Conservation (phyloP, 2,329 filamentous ascomycete genomes). For the Pezicula carpinea region DNA sequence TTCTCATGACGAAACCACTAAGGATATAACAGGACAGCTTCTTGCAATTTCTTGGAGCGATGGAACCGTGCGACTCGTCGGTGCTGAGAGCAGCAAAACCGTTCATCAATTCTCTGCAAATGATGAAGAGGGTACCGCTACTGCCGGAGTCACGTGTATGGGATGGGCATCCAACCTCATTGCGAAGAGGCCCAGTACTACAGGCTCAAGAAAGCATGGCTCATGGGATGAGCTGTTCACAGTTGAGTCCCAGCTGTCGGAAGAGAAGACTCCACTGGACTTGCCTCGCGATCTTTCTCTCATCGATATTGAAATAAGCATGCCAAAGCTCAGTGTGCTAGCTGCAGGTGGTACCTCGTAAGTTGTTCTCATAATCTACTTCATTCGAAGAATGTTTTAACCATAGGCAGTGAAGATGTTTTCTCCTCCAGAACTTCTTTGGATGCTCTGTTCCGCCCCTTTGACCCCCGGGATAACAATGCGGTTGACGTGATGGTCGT, state of each 20-base stretch:
- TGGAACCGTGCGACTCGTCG: slow-evolving; percentile 70
- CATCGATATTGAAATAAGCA: slow-evolving; percentile 68
- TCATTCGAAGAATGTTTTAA: neutral
- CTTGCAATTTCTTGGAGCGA: slow-evolving; percentile 83
- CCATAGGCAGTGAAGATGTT: slow-evolving; percentile 26
- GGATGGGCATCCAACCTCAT: slow-evolving; percentile 29
- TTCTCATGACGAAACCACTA: neutral
- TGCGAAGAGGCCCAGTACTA: slow-evolving; percentile 13
- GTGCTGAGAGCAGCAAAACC: slow-evolving; percentile 75
- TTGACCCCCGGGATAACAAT: slow-evolving; percentile 59
- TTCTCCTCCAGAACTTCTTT: slow-evolving; percentile 29
- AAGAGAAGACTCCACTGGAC: slow-evolving; percentile 33
- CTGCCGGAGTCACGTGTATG: slow-evolving; percentile 39
- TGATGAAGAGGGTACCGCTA: slow-evolving; percentile 16
- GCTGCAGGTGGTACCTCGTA: slow-evolving; percentile 61
- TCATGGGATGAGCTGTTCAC: slow-evolving; percentile 18
- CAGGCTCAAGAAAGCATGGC: slow-evolving; percentile 8
- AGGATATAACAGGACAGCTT: slow-evolving; percentile 53
- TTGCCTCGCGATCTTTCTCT: slow-evolving; percentile 70
- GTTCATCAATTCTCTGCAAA: slow-evolving; percentile 60
- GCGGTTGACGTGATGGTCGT: slow-evolving; percentile 76
- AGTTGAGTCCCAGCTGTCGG: slow-evolving; percentile 6
- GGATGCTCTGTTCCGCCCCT: slow-evolving; percentile 29
- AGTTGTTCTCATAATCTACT: slow-evolving; percentile 27
- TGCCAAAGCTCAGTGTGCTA: slow-evolving; percentile 72